phyloP scores from a whole-genome alignment of 306 rosid species.

The Medicago arabica region DNA sequence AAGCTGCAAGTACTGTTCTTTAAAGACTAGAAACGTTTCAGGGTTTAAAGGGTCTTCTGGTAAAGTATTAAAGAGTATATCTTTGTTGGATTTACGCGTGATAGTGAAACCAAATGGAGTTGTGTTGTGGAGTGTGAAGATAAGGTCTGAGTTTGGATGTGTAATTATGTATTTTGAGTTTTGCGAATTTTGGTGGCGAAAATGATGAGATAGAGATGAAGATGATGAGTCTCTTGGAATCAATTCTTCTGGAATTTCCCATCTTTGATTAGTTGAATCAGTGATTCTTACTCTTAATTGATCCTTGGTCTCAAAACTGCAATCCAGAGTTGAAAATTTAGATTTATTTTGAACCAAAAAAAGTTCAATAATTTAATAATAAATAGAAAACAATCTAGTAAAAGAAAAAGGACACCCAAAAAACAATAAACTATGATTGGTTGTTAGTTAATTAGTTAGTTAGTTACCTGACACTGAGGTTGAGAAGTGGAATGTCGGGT shows the following conservation, averaged over 20 bases:
- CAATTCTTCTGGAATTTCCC: constrained; percentile 74
- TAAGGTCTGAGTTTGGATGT: constrained; percentile 62
- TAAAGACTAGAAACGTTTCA: constrained; percentile 59
- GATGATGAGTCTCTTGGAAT: constrained; percentile 47
- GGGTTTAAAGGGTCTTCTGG: constrained; percentile 46
- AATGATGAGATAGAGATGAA: background rate
- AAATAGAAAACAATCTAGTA: background rate
- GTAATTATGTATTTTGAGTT: constrained; percentile 12
- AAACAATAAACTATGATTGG: background rate
- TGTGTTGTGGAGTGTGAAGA: constrained; percentile 67
- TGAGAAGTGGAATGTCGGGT: constrained; percentile 65
- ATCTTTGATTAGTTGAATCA: constrained; percentile 58
- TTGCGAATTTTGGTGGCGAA: background rate
- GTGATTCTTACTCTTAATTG: constrained; percentile 65
- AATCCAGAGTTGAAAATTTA: background rate
- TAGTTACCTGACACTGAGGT: constrained; percentile 69
- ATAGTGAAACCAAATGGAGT: constrained; percentile 77
- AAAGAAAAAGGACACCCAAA: background rate
- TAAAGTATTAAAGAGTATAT: constrained; percentile 61
- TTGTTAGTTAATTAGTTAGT: background rate
- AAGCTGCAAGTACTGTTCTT: constrained; percentile 77
- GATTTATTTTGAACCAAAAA: background rate
- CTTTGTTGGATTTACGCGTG: constrained; percentile 64
- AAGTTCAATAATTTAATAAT: background rate
- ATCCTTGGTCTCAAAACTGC: constrained; percentile 64